A percentile compares a stretch with the other conserved stretches of the same genome.
Conservation (phyloP, 495 filamentous ascomycete species). For the Penicillium soppii region DNA sequence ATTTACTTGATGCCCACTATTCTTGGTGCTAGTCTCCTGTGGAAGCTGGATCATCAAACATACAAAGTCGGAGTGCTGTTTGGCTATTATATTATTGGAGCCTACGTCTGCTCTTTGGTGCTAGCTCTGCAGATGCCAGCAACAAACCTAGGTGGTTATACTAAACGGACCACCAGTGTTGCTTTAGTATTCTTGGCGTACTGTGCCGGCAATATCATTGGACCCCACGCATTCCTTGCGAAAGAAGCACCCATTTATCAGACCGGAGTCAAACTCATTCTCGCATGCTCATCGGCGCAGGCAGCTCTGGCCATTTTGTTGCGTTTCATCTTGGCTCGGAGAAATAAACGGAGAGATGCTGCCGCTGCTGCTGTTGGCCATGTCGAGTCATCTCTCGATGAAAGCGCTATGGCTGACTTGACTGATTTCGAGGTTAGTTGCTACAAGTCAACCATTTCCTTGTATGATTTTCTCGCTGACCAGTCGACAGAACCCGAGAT, state of each 20-base stretch:
- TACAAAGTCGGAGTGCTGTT: conserved; percentile 36
- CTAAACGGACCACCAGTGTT: conserved; percentile 39
- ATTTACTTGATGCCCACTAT: conserved; percentile 36
- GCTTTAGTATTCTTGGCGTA: conserved; percentile 42
- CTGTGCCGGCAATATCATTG: conserved; percentile 35
- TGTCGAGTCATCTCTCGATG: neutral
- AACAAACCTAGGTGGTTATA: conserved; percentile 41
- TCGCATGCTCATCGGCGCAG: conserved; percentile 25
- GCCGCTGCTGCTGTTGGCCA: neutral
- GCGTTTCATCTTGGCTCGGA: conserved; percentile 12
- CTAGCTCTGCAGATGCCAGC: conserved; percentile 42
- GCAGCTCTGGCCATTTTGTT: conserved; percentile 13
- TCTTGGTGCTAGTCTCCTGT: conserved; percentile 33
- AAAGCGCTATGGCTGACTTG: conserved; percentile 17
- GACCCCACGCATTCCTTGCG: conserved; percentile 36
- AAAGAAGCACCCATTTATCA: conserved; percentile 34
- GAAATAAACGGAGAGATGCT: conserved; percentile 20
- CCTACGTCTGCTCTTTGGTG: conserved; percentile 39
- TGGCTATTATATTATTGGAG: conserved; percentile 39
- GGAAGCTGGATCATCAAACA: conserved; percentile 32
- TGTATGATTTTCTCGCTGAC: conserved; percentile 1
- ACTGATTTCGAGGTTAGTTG: conserved; percentile 25
- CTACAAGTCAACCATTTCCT: too few relatives aligned
- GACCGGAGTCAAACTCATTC: conserved; percentile 34
- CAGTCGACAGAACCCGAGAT: conserved; percentile 13